Percentiles rank a stretch among this genome's conserved stretches.
Evolutionary conservation across 805 yeast species (phyloP).

Genomic region (Zygoascus flipseniorum): DNA sequence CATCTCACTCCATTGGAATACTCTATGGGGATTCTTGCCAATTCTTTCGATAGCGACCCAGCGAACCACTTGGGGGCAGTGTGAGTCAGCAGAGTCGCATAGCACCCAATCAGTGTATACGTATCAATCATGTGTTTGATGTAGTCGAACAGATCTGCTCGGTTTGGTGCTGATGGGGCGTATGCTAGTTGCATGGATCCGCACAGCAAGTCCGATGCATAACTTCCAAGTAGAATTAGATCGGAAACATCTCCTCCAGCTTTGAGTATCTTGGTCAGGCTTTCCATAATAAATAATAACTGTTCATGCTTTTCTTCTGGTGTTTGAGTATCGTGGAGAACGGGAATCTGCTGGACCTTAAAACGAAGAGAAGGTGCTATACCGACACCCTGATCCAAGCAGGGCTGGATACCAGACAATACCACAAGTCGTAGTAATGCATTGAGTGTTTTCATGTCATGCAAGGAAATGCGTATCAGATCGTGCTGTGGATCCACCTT

Average conservation of each 20-base stretch:
- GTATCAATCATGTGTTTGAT: conserved; percentile 33
- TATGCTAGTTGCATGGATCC: conserved; percentile 19
- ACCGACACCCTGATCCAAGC: conserved; percentile 48
- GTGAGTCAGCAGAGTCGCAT: conserved; percentile 48
- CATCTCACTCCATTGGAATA: conserved; percentile 67
- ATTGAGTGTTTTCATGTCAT: conserved; percentile 73
- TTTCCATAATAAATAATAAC: conserved; percentile 9
- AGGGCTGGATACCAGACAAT: conserved; percentile 62
- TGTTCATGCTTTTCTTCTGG: neutral
- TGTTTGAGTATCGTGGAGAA: conserved; percentile 12
- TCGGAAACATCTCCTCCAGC: conserved; percentile 23
- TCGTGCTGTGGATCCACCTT: conserved; percentile 3
- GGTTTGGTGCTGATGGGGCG: neutral
- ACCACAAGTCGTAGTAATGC: conserved; percentile 56
- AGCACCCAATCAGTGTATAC: conserved; percentile 53
- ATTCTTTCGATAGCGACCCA: conserved; percentile 36
- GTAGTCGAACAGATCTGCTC: neutral
- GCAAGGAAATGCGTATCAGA: conserved; percentile 55
- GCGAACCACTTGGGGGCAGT: conserved; percentile 41
- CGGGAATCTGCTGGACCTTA: conserved; percentile 26
- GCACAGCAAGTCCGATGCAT: conserved; percentile 22
- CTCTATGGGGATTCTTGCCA: conserved; percentile 47
- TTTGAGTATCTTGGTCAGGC: conserved; percentile 13
- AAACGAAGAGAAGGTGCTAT: conserved; percentile 57
- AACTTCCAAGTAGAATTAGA: conserved; percentile 23